Base-by-base conservation (phyloP, 768 basidiomycete species). In the Amanita jacksonii region DNA sequence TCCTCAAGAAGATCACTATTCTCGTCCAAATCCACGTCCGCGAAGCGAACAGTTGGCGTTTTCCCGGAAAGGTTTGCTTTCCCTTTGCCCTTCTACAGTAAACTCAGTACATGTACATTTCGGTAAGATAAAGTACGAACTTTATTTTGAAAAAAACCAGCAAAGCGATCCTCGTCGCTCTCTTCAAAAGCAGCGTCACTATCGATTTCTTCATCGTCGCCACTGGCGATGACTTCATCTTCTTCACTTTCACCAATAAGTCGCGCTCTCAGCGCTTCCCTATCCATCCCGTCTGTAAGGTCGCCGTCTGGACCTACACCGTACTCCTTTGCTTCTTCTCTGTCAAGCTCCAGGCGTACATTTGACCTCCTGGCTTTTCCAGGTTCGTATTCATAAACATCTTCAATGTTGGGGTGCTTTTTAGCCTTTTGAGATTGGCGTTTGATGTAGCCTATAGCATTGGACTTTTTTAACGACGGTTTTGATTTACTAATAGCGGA, bases 181-280 rank as follows among this genome's bases (percentile, higher is more conserved):
- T 86, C 83, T 49, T 87, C 85, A 48, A 88, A 86, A 1, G 86
- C 89, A 49, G 70, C 80, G 53, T 92, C 90, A 49, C 80, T 84
- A 48, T 88, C 85, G 35, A 91, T 75, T 48, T 91, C 87, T 55
- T 91, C 87, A 54, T 92, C 89, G 50, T 92, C 85, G 1, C 64
- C 77, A 48, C 74, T 77, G 25, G 69, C 78, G 51, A 87, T 70
- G 49, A 54, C 60, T 46, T 76, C 69, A 35, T 68, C 66, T 24
- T 77, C 78, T 9, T 61, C 69, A 27, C 69, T 59, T 49, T 76
- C 74, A 5, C 70, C 74, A 39, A 77, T 64, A 37, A 85, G 54
- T 50, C 73, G 65, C 13, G 77, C 66, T 23, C 54, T 54, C 32
- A 68, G 42, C 41, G 62, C 63, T 42, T 66, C 58, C 49, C 55